A percentile compares a stretch with the other conserved stretches of the same genome.
These are phyloP conservation scores for Metschnikowia aberdeeniae DNA, from an alignment of 805 yeast species.

Conservation along the genomic window DNA sequence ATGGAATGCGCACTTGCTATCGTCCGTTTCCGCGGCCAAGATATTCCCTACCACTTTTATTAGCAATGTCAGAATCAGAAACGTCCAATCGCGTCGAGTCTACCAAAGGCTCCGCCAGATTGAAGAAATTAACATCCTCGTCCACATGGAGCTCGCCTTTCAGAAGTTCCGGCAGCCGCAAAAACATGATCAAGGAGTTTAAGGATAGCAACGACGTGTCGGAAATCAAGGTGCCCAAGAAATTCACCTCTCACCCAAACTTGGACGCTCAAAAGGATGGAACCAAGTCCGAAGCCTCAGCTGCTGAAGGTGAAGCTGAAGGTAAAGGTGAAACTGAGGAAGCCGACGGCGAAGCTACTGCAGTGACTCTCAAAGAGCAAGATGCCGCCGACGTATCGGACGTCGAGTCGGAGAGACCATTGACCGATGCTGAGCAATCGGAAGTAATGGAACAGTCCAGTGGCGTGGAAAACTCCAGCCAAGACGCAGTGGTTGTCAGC, in stretches of 20 bases:
- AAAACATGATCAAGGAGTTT: conserved; percentile 34
- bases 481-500: background rate
- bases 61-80: conserved; percentile 12
- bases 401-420: conserved; percentile 11
- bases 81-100: conserved; percentile 7
- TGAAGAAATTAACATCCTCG: conserved; percentile 22
- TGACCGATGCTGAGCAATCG: conserved; percentile 7
- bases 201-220: conserved; percentile 31
- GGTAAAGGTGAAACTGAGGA: background rate
- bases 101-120: conserved; percentile 14
- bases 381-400: conserved; percentile 1
- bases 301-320: conserved; percentile 6
- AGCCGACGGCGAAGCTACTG: background rate
- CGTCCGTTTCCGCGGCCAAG: too few species aligned
- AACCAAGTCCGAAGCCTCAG: conserved; percentile 6
- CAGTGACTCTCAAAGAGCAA: background rate
- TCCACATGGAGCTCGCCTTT: conserved; percentile 43
- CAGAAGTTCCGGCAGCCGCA: conserved; percentile 23
- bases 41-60: background rate
- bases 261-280: conserved; percentile 24
- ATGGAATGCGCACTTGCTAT: too few species aligned
- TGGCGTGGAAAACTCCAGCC: background rate
- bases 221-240: conserved; percentile 35
- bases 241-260: conserved; percentile 38
- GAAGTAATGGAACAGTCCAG: background rate